Base-by-base conservation (phyloP, 768 basidiomycete genomes). In the Lactifluus subvellereus region DNA sequence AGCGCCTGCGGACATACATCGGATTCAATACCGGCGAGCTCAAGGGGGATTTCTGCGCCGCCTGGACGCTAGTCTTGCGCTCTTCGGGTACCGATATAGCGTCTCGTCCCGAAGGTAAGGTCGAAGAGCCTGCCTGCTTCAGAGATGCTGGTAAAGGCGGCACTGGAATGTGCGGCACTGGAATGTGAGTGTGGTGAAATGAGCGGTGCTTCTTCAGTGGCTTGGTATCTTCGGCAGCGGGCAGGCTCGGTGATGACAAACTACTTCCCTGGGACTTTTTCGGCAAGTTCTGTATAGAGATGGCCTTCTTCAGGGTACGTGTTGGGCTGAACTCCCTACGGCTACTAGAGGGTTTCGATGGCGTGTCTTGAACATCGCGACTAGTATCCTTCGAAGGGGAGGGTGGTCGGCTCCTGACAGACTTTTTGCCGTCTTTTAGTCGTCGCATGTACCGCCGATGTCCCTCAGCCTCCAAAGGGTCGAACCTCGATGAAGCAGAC, bases 121-220 rank as follows among this genome's bases (percentile, higher is more conserved):
- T 59, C 38, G 51, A 66, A 14, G 73, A 70, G 33, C 66, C 69
- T 16, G 68, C 45, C 51, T 74, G 72, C 33, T 72, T 71, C 50
- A 74, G 60, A 1, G 70, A 67, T 5, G 61, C 32, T 30, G 73
- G 80, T 11, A 85, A 71, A 33, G 83, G 75, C 18, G 83, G 81
- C n/a, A 84, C 71, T 42, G 83, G 80, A 14, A 82, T 71, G 49
- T 80, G 82, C 18, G 83, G 81, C n/a, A 84, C 71, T 42, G 83
- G 80, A 14, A 82, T 71, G 49, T 80, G 82, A 48, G 82, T 75
- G 67, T 82, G 80, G 71, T 85, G 81, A 66, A 86, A 87, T n/a
- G 83, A 85, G 42, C 81, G 82, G 70, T 85, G 84, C 71, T 86
- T 76, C 67, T 85, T 62, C 75, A 78, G 16, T 74, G 74, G 16